These are phyloP conservation scores for Phytophthora cactorum DNA, from an alignment of 352 stramenopile genomes.

Conservation along the genomic window DNA sequence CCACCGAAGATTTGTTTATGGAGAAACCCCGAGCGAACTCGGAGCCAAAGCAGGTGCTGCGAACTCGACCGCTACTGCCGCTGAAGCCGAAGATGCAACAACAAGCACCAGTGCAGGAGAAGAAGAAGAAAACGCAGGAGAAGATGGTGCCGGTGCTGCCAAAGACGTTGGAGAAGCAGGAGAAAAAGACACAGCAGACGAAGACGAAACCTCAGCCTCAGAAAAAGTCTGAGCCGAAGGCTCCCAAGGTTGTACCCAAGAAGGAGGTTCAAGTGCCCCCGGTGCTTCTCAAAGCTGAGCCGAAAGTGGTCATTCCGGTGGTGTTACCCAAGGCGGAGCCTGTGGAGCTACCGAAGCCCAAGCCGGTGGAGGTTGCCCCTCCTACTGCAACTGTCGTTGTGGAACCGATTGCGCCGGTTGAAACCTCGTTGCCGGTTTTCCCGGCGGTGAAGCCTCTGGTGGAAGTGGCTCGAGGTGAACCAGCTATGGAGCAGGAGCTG, in stretches of 20 bases:
- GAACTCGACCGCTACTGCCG: conserved; percentile 23
- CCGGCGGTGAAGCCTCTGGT: conserved; percentile 33
- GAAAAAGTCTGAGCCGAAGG: conserved; percentile 7
- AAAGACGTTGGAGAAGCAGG: conserved; percentile 18
- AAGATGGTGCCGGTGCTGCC: background rate
- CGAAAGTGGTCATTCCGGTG: conserved; percentile 10
- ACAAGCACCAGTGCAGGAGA: conserved; percentile 7
- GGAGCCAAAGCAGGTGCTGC: conserved; percentile 37
- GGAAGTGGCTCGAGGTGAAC: conserved; percentile 28
- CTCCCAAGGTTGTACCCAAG: conserved; percentile 8
- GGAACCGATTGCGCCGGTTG: conserved; percentile 10
- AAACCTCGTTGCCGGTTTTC: conserved; percentile 23
- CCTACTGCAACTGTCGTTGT: conserved; percentile 15
- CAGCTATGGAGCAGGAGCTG: conserved; percentile 28
- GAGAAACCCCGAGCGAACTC: conserved; percentile 38
- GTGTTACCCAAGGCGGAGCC: conserved; percentile 17
- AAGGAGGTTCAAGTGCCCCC: background rate
- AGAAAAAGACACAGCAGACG: conserved; percentile 4
- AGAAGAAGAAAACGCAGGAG: conserved; percentile 22
- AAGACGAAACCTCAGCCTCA: conserved; percentile 11
- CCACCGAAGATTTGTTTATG: conserved; percentile 16
- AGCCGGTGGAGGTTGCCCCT: conserved; percentile 3
- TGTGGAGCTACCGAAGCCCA: conserved; percentile 8
- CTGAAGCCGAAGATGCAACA: conserved; percentile 33
- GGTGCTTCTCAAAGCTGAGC: conserved; percentile 11